Evolutionary conservation across 2,329 filamentous ascomycete species (phyloP).

Genomic region (Trichoderma polysporum): DNA sequence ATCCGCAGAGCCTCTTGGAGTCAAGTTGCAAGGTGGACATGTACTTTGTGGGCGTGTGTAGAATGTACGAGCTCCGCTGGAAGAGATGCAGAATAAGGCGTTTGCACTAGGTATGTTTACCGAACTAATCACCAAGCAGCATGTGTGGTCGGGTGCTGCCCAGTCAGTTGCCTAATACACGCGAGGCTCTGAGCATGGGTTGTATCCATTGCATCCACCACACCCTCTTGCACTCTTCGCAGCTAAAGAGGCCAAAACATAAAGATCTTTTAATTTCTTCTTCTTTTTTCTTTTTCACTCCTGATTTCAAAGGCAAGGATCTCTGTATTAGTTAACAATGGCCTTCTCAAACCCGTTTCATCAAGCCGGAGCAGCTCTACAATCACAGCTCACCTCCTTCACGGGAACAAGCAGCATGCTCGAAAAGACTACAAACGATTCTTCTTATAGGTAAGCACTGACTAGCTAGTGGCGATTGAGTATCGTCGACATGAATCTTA

Average conservation of each 20-base stretch:
- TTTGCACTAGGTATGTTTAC: background rate
- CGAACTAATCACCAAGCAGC: background rate
- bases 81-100: background rate
- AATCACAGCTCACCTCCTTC: background rate
- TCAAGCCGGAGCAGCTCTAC: background rate
- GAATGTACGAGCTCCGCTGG: background rate
- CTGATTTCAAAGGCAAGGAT: background rate
- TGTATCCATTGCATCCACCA: background rate
- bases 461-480: conserved; percentile 6
- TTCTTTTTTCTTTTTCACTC: background rate
- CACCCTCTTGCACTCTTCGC: background rate
- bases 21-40: background rate
- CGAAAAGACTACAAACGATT: background rate
- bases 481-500: background rate
- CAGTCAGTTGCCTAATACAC: background rate
- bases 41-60: background rate
- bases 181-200: conserved; percentile 13
- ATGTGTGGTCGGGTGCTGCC: background rate
- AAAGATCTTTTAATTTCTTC: background rate
- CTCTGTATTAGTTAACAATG: background rate
- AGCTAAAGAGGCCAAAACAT: background rate
- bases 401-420: background rate
- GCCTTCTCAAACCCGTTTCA: background rate
- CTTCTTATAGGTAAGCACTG: conserved; percentile 3
- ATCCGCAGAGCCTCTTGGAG: conserved; percentile 6